Base-by-base conservation (phyloP, 768 basidiomycete species). In the Suillus clintonianus region DNA sequence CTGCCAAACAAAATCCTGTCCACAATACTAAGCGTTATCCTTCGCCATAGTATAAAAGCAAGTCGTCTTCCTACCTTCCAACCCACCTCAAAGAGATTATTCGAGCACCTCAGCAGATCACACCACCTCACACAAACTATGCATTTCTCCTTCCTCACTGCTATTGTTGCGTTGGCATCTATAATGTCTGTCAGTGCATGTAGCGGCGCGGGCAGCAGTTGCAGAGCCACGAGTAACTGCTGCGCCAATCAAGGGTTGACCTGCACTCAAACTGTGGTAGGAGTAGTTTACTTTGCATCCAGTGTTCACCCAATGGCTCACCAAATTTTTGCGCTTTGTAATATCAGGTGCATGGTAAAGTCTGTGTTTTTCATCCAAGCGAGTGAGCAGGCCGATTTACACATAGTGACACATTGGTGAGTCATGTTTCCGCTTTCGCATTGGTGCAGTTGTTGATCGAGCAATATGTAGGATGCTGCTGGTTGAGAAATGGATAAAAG, bases 141-240 rank as follows among this genome's bases (percentile, higher is more conserved):
- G 47, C 13, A 3, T 24, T 24, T 48, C 22, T 24, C 47, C 47
- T 48, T 24, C 47, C 47, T 48, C 1, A 22, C 47, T 13, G 22
- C 24, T 7, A 48, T 48, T 24, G 22, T 48, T 24, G 47, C 47
- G 13, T 48, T 48, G 4, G 24, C 22, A 0, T 48, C 47, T 24
- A 24, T 32, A 32, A 32, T 24, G 47, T 48, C 22, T 24, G 22
- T 48, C 47, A 48, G 22, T 24, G 47, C 47, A 48, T 48, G 47
- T 14, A 24, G 22, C 13, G 2, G 0, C 6, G 1, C 13, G 0
- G 5, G 5, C 0, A 19, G 4, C 45, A 0, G 5, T 22, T 47
- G 45, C 45, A 0, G 13, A 0, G 0, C 0, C n/a, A 47, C 2
- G 2, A 22, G 1, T 22, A 22, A 47, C 45, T 47, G 45, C 11